Conservation (phyloP, 768 basidiomycete genomes). For the Boletus rubroflammeus region DNA sequence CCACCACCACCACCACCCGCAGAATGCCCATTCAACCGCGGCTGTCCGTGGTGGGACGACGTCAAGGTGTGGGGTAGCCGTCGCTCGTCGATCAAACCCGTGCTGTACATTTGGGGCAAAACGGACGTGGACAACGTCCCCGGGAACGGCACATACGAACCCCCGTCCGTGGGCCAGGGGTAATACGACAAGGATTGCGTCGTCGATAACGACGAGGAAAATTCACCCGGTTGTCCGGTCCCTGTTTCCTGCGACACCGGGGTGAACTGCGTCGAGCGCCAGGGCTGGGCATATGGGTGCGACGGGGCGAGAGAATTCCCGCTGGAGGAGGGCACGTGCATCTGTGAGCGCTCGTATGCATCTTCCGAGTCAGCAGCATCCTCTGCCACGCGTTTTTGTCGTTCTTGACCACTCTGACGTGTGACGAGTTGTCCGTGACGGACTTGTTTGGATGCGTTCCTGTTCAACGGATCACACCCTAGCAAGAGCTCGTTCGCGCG, state of each 20-base stretch:
- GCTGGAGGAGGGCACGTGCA: slow-evolving; percentile 6
- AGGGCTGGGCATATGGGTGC: slow-evolving; percentile 26
- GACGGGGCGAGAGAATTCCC: slow-evolving; percentile 2
- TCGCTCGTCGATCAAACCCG: slow-evolving; percentile 58
- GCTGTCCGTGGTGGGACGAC: slow-evolving; percentile 17
- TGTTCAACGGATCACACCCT: slow-evolving; percentile 46
- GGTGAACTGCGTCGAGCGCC: slow-evolving; percentile 28
- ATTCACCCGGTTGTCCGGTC: slow-evolving; percentile 10
- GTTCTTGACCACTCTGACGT: slow-evolving; percentile 27
- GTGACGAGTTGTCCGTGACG: slow-evolving; percentile 11
- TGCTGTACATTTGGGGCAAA: slow-evolving; percentile 72
- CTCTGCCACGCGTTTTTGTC: slow-evolving; percentile 60
- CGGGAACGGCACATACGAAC: slow-evolving; percentile 35
- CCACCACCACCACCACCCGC: neutral
- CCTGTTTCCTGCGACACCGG: slow-evolving; percentile 5
- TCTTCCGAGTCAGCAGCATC: slow-evolving; percentile 42
- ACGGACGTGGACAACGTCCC: slow-evolving; percentile 65
- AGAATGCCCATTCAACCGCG: slow-evolving; percentile 17
- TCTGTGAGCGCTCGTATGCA: slow-evolving; percentile 22
- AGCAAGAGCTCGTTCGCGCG: slow-evolving; percentile 71
- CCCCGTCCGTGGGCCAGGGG: slow-evolving; percentile 41
- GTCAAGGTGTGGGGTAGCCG: slow-evolving; percentile 19
- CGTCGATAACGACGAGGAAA: slow-evolving; percentile 6
- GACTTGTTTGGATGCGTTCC: neutral
- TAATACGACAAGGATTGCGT: slow-evolving; percentile 35